A percentile compares a stretch with the other conserved stretches of the same genome.
Conservation (phyloP, 2,329 filamentous ascomycete genomes). For the Pseudocercospora pini-densiflorae region DNA sequence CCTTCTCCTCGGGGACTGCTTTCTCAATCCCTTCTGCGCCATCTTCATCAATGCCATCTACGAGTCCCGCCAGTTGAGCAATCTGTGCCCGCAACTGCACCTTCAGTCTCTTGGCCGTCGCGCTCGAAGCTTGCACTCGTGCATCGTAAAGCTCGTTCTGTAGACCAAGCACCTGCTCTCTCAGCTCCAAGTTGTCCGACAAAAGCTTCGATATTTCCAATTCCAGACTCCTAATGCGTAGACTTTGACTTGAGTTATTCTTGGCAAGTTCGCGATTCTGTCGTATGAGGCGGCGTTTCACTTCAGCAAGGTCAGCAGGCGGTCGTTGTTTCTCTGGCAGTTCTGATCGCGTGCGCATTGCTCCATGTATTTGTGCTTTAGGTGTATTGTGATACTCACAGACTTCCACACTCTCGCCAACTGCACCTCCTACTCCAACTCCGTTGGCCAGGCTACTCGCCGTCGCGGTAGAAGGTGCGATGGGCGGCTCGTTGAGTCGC, state of each 20-base stretch:
- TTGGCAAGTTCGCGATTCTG: conserved; percentile 83
- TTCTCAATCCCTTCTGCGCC: conserved; percentile 25
- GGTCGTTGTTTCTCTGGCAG: conserved; percentile 23
- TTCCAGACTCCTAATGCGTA: conserved; percentile 77
- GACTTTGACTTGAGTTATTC: conserved; percentile 76
- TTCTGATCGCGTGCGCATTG: conserved; percentile 41
- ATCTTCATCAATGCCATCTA: conserved; percentile 64
- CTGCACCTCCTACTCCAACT: conserved; percentile 23
- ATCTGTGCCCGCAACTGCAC: conserved; percentile 73
- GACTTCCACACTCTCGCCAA: conserved; percentile 69
- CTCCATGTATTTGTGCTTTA: conserved; percentile 10
- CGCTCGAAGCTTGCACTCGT: conserved; percentile 62
- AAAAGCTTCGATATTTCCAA: conserved; percentile 75
- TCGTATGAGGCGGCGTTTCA: conserved; percentile 77
- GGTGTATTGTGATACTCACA: conserved; percentile 56
- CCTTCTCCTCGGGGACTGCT: conserved; percentile 13
- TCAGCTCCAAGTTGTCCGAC: conserved; percentile 77
- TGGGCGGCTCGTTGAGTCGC: conserved; percentile 75
- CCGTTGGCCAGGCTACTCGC: conserved; percentile 22
- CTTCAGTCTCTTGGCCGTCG: conserved; percentile 71
- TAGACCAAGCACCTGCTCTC: conserved; percentile 70
- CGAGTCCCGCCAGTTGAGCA: conserved; percentile 68
- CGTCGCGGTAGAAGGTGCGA: conserved; percentile 50
- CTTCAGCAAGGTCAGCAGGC: conserved; percentile 51
- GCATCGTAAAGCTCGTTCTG: conserved; percentile 67